A percentile compares a stretch with the other conserved stretches of the same genome.
These are phyloP conservation scores for Metschnikowia reukaufii DNA, from an alignment of 805 yeast genomes.

Conservation along the genomic window DNA sequence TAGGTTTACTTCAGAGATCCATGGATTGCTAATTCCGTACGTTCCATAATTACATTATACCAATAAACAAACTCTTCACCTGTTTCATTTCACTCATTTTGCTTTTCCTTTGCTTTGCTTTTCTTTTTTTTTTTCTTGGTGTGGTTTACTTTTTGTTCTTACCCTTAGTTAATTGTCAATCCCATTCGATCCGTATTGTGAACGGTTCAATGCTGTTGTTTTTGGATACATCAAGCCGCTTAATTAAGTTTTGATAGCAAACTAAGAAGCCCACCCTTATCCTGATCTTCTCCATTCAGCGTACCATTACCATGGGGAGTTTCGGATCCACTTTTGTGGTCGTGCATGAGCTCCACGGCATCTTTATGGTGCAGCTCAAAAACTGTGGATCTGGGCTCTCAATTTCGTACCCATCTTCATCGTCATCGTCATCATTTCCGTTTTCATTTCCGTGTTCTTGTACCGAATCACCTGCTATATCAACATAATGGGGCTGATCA, in stretches of 20 bases:
- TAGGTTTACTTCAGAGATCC: no score
- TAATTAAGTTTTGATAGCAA: constrained; percentile 19
- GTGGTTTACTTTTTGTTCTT: no score
- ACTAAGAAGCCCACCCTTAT: constrained; percentile 17
- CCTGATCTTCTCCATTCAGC: neutral
- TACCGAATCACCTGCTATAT: constrained; percentile 18
- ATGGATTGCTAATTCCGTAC: neutral
- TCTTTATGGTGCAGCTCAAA: constrained; percentile 33
- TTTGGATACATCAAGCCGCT: no score
- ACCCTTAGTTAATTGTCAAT: no score
- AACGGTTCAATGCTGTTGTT: no score
- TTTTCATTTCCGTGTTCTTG: constrained; percentile 5
- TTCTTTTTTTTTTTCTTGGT: no score
- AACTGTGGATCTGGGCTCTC: constrained; percentile 7
- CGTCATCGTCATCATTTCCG: constrained; percentile 19
- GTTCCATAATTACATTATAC: neutral
- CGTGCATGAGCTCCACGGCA: constrained; percentile 32
- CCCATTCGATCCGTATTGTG: no score
- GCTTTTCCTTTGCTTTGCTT: no score
- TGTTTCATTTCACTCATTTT: no score
- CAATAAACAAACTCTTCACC: neutral
- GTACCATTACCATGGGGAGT: constrained; percentile 12
- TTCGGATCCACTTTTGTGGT: constrained; percentile 7
- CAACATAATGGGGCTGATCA: constrained; percentile 25
- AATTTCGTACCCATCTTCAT: constrained; percentile 9